Base-by-base conservation (phyloP, 805 yeast genomes). In the Ogataea neopini region DNA sequence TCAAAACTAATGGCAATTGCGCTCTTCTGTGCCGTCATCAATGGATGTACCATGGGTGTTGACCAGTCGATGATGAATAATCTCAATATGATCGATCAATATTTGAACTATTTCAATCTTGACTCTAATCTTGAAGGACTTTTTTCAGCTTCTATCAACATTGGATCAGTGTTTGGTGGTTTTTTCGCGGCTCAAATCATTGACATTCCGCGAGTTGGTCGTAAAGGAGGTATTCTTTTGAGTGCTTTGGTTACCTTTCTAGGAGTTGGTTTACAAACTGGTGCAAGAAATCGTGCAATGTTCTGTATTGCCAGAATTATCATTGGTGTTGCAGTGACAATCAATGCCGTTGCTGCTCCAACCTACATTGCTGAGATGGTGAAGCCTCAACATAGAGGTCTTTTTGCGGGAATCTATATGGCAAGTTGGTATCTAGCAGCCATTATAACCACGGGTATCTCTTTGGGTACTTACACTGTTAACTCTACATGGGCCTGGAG, bases 181-280 rank as follows among this genome's bases (percentile, higher is more conserved):
- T 57, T 60, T 29, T 53, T 58, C 15, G 60, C 59, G 11, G 53
- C 58, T 2, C 63, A 56, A 33, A 40, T 59, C 15, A 56, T 56
- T 18, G 64, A 59, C 25, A 42, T 49, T 8, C 50, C 47, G 20
- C 10, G 20, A 5, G 57, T 57, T 44, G 73, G 73, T 13, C 56
- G 73, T 40, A 61, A 48, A 43, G 60, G 59, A 3, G 58, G 63
- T 22, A 64, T 68, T n/a, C 40, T 56, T 6, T 22, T 57, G 13
- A 60, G 69, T 39, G 54, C 61, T 19, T 17, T 55, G 22, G 35
- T 64, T 34, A 51, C 63, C 10, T 44, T 59, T 17, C 45, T 66
- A 11, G 76, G 75, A 7, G 70, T 67, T n/a, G 63, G 61, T 1
- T 54, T 70, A 34, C 75, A 71, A 51, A 63, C 71, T 17, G 66